Base-by-base conservation (phyloP, 1,284 basidiomycete species). In the Pholiota adiposa region DNA sequence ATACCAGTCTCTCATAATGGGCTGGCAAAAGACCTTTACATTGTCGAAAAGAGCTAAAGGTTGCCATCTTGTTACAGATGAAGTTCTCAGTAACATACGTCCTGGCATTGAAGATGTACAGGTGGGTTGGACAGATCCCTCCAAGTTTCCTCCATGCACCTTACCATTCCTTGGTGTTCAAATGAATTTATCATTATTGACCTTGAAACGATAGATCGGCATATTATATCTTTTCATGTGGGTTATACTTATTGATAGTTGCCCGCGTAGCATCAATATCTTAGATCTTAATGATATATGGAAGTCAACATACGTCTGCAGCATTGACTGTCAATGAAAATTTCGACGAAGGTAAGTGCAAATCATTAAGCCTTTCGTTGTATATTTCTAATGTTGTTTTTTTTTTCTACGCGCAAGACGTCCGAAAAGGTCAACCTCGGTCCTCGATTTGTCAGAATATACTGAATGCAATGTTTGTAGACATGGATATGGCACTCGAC, bases 251-350 rank as follows among this genome's bases (percentile, higher is more conserved):
- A 11, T n/a, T n/a, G n/a, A n/a, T n/a, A 18, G 33, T 2, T 31
- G 27, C 31, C 2, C 12, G 25, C 14, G 21, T 12, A 33, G n/a
- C 33, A 6, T 25, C 11, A 7, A 25, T 4, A 44, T 18, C 12
- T 5, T 46, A 36, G 12, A 23, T 48, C 16, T 23, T 21, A 8
- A 44, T 23, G 8, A 8, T 18, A 19, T 12, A 12, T 25, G 50
- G 38, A 57, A 64, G 94, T 69, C 87, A 96, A 73, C 95, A 97
- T 73, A 97, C 95, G 1, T 94, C 92, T 49, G 93, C 93, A 25
- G 94, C 91, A 0, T 76, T 97, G 67, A 95, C 92, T 0, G 80
- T 97, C 63, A 95, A 96, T 75, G 92, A 94, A 75, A 94, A 95
- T 70, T 92, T 75, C 68, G 94, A 96, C 72, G 76, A 77, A 68